Percentiles rank a stretch among this genome's conserved stretches.
Conservation (phyloP, 2,329 filamentous ascomycete species). For the Pseudogymnoascus sp. region DNA sequence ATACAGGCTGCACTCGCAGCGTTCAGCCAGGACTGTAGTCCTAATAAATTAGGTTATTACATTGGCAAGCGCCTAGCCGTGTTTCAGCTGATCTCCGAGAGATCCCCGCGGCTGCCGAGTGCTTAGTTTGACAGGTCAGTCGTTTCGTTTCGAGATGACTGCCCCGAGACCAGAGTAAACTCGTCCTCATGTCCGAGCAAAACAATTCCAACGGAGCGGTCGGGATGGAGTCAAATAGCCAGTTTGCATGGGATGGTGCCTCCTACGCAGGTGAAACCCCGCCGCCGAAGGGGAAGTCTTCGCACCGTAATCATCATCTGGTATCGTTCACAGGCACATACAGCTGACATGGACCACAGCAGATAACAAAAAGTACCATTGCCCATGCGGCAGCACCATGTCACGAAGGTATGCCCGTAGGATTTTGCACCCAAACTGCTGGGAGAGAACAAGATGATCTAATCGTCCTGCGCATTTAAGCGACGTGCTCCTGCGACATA, state of each 20-base stretch:
- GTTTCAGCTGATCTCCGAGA: background rate
- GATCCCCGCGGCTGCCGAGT: background rate
- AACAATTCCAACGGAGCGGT: background rate
- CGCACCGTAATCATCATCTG: background rate
- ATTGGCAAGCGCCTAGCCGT: background rate
- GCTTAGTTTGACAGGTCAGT: constrained; percentile 1
- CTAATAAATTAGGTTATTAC: background rate
- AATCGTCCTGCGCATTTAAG: background rate
- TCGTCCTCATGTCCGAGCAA: background rate
- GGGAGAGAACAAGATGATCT: background rate
- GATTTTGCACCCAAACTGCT: background rate
- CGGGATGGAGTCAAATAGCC: background rate
- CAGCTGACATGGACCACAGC: background rate
- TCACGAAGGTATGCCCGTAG: background rate
- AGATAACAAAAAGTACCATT: background rate
- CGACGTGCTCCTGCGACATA: background rate
- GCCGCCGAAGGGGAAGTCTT: background rate
- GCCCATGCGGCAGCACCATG: constrained; percentile 1
- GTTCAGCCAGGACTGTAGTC: background rate
- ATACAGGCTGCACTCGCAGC: background rate
- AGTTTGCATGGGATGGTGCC: background rate
- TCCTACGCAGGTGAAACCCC: background rate
- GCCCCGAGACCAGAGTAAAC: background rate
- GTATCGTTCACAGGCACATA: background rate
- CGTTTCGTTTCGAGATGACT: background rate